These are phyloP conservation scores for Aspergillus niger DNA, from an alignment of 2,329 filamentous ascomycete species.

Conservation along the genomic window DNA sequence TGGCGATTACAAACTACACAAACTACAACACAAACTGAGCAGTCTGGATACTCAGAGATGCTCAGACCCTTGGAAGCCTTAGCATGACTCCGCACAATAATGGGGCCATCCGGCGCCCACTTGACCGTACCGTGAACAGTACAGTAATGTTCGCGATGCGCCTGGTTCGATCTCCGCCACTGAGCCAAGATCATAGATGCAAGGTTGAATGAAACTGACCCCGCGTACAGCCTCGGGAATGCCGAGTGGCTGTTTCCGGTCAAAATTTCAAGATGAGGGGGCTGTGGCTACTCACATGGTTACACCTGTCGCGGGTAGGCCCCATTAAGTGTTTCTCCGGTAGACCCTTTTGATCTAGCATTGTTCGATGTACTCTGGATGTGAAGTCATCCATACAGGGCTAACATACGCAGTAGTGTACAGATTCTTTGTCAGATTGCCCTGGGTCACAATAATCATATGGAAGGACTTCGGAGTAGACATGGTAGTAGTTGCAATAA, in stretches of 20 bases:
- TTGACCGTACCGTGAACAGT: not conserved
- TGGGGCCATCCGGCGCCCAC: not conserved
- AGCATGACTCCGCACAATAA: slow-evolving; percentile 5
- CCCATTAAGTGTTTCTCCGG: not conserved
- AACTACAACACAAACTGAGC: not conserved
- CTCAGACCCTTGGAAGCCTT: not conserved
- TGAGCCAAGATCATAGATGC: not conserved
- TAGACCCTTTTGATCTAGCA: not conserved
- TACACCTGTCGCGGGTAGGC: not conserved
- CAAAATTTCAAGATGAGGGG: not conserved
- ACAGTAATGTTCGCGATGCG: not conserved
- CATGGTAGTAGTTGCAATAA: no score
- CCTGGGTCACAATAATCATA: not conserved
- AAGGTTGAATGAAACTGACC: slow-evolving; percentile 4
- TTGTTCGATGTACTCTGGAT: not conserved
- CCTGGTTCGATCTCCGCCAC: not conserved
- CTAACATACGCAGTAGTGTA: no score
- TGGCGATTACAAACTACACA: not conserved
- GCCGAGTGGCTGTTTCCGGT: slow-evolving; percentile 9
- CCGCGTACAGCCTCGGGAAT: slow-evolving; percentile 1
- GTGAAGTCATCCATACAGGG: no score
- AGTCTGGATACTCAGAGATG: not conserved
- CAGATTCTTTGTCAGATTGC: no score
- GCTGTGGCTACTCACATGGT: not conserved
- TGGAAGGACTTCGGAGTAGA: not conserved